Evolutionary conservation across 768 basidiomycete genomes (phyloP).

Genomic region (Russula abietina): DNA sequence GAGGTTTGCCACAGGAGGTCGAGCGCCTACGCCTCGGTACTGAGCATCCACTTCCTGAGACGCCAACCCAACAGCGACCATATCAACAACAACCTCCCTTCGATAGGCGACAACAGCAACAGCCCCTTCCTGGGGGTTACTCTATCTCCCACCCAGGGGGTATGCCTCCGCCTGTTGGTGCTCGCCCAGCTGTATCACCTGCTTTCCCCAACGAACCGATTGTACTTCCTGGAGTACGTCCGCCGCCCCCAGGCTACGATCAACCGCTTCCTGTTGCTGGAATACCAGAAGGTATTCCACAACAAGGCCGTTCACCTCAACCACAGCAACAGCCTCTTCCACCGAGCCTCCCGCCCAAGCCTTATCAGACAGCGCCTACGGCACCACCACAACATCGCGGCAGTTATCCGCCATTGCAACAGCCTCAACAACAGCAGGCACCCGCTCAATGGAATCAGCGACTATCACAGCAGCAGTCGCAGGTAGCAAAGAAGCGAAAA

Average conservation of each 20-base stretch:
- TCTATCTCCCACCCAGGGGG: conserved; percentile 26
- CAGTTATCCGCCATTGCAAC: conserved; percentile 9
- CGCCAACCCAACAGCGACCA: conserved; percentile 26
- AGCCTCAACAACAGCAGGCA: conserved; percentile 26
- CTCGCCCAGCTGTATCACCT: conserved; percentile 34
- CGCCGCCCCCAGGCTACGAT: conserved; percentile 20
- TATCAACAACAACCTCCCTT: conserved; percentile 24
- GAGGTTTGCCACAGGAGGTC: conserved; percentile 26
- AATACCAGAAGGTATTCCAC: conserved; percentile 9
- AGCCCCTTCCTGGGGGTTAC: conserved; percentile 24
- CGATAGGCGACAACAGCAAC: conserved; percentile 24
- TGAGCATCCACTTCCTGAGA: conserved; percentile 26
- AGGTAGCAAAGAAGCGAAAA: conserved; percentile 55
- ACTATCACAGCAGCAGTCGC: conserved; percentile 33
- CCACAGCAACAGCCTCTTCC: conserved; percentile 21
- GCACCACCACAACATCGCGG: conserved; percentile 14
- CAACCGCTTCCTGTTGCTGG: conserved; percentile 10
- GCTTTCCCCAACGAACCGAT: conserved; percentile 34
- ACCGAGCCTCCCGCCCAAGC: conserved; percentile 19
- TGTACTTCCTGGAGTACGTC: conserved; percentile 27
- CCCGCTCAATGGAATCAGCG: conserved; percentile 31
- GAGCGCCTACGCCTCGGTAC: conserved; percentile 26
- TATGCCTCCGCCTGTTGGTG: conserved; percentile 35
- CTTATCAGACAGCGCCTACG: conserved; percentile 1
- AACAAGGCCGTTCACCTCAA: conserved; percentile 15